Base-by-base conservation (phyloP, 192 early-diverging fungal species). In the Umbelopsis sp. region DNA sequence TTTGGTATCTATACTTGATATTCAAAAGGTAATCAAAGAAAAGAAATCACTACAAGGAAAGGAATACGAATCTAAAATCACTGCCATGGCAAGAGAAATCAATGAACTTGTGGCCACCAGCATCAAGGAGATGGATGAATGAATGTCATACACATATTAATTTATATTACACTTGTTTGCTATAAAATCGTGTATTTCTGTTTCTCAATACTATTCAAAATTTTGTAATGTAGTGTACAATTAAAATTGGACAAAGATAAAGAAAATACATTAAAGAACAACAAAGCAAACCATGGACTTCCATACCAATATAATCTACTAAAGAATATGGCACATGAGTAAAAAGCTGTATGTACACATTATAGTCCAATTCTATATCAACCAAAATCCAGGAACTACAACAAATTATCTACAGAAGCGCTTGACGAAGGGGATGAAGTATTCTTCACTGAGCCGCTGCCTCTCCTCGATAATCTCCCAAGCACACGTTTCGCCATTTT, bases 1-100 rank as follows among this genome's bases (percentile, higher is more conserved):
- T 43, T 51, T 78, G 20, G 45, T 78, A 29, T 49, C 52, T 50
- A 70, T 70, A 31, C 45, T 78, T 41, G 72, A 78, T 50, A 71
- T 73, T 29, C 56, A 62, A 34, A 17, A 22, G 20, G 56, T 26
- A 5, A 62, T 62, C 31, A 62, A 62, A 20, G 56, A 62, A 10
- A 62, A 62, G 17, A 14, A 62, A 14, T 62, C 29, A n/a, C 12
- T 62, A 26, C 7, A 29, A 32, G 56, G 56, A 20, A 62, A 36
- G 12, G 14, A 17, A 29, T 22, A 62, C n/a, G 26, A 32, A 32
- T 34, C 11, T 31, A 62, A 62, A 32, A 62, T 62, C 56, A 36
- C 56, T 16, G 17, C 25, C 29, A 14, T 62, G 26, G 56, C 56
- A 32, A 22, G 56, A 29, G 56, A 62, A 31, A 62, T 62, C 17